Evolutionary conservation across 495 filamentous ascomycete genomes (phyloP).

Genomic region (Aspergillus baeticus): DNA sequence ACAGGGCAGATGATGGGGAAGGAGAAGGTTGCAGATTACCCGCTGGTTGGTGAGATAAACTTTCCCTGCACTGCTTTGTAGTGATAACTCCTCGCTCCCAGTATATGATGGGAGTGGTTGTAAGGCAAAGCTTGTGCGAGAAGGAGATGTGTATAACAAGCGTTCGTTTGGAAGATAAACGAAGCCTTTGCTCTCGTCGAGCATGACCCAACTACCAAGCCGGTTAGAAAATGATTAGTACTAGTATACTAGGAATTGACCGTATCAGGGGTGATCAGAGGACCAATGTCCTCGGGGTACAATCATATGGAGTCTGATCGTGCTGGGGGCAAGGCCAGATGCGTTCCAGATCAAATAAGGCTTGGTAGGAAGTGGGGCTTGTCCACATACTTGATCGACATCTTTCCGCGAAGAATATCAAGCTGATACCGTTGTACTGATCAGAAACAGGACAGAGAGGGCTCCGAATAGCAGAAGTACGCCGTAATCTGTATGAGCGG

Average conservation of each 20-base stretch:
- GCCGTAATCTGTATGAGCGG: not conserved
- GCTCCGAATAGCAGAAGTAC: not conserved
- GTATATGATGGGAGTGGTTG: slow-evolving; percentile 58
- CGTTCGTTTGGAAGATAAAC: slow-evolving; percentile 69
- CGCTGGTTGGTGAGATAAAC: slow-evolving; percentile 89
- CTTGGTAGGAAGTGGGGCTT: slow-evolving; percentile 8
- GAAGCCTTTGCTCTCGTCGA: slow-evolving; percentile 61
- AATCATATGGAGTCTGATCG: not conserved
- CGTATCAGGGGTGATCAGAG: too few relatives aligned
- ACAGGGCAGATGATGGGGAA: not conserved
- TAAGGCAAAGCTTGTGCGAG: slow-evolving; percentile 64
- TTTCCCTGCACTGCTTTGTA: slow-evolving; percentile 58
- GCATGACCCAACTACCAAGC: slow-evolving; percentile 72
- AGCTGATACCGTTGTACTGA: not conserved
- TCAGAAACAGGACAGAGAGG: too few relatives aligned
- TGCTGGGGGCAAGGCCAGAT: not conserved
- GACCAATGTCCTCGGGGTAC: too few relatives aligned
- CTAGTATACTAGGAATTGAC: not conserved
- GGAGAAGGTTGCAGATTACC: slow-evolving; percentile 46
- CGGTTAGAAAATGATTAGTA: slow-evolving; percentile 10
- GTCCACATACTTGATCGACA: slow-evolving; percentile 67
- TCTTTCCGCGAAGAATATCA: slow-evolving; percentile 29
- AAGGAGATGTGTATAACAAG: slow-evolving; percentile 67
- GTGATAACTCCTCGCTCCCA: slow-evolving; percentile 53
- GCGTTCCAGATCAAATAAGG: not conserved